These are phyloP conservation scores for Brassica cretica DNA, from an alignment of 345 rosid species.

Conservation along the genomic window DNA sequence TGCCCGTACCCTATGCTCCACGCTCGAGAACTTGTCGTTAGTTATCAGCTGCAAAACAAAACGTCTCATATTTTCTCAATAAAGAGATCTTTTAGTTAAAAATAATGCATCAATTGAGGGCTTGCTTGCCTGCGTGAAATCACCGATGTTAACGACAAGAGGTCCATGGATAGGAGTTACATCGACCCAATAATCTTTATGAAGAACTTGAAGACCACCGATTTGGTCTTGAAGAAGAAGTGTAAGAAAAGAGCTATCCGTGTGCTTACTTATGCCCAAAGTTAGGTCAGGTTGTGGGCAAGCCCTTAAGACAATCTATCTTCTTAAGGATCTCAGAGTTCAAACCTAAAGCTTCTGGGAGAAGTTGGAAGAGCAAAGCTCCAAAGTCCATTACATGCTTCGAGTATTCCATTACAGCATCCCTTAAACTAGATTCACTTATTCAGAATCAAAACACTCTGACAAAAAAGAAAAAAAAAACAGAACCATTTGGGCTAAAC, in stretches of 20 bases:
- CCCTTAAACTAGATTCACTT: not conserved
- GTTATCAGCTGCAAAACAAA: slow-evolving; percentile 25
- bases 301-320: not conserved
- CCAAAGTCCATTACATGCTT: not conserved
- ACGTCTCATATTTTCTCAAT: not conserved
- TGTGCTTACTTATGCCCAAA: slow-evolving; percentile 31
- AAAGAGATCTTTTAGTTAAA: not conserved
- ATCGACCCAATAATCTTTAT: not conserved
- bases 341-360: not conserved
- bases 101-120: not conserved
- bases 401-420: not conserved
- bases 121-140: not conserved
- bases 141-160: slow-evolving; percentile 1
- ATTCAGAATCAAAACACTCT: not conserved
- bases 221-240: slow-evolving; percentile 10
- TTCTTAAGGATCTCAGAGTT: not conserved
- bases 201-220: slow-evolving; percentile 13
- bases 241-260: not conserved
- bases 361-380: slow-evolving; percentile 21
- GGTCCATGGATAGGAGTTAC: slow-evolving; percentile 5
- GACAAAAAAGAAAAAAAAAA: not conserved
- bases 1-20: slow-evolving; percentile 31
- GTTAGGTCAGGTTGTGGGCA: slow-evolving; percentile 10
- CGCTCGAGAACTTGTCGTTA: slow-evolving; percentile 25
- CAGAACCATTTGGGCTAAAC: not conserved